These are phyloP conservation scores for Xylaria palmicola DNA, from an alignment of 495 filamentous ascomycete species.

Conservation along the genomic window DNA sequence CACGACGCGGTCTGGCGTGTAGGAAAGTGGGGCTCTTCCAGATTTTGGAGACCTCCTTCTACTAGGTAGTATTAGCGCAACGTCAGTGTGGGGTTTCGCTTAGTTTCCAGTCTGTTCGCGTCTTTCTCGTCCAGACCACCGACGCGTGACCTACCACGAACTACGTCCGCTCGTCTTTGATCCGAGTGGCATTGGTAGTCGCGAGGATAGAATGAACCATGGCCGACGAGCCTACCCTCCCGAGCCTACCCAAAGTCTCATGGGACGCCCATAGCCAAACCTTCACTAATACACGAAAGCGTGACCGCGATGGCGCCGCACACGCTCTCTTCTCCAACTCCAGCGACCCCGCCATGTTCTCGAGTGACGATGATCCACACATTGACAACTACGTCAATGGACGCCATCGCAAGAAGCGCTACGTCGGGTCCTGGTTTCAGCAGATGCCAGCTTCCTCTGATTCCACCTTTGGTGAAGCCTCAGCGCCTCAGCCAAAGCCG, in stretches of 20 bases:
- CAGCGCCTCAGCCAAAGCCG: conserved; percentile 28
- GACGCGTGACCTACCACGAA: not conserved
- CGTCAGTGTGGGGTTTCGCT: conserved; percentile 8
- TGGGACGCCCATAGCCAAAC: conserved; percentile 32
- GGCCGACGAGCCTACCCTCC: conserved; percentile 48
- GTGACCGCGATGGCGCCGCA: conserved; percentile 31
- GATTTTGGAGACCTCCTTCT: not conserved
- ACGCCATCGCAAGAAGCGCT: conserved; percentile 59
- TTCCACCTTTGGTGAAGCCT: conserved; percentile 39
- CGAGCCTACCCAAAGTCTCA: conserved; percentile 36
- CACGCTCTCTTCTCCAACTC: conserved; percentile 43
- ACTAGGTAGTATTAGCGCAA: conserved; percentile 2
- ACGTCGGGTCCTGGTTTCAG: conserved; percentile 70
- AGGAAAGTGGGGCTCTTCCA: not conserved
- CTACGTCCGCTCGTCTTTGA: not conserved
- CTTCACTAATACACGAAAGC: conserved; percentile 42
- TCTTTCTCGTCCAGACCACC: not conserved
- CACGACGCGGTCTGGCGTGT: too few species aligned
- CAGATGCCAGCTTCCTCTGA: conserved; percentile 50
- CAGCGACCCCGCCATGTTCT: conserved; percentile 75
- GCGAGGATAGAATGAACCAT: conserved; percentile 21
- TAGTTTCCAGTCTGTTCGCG: not conserved
- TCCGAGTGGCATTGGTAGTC: not conserved
- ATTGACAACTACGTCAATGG: conserved; percentile 66
- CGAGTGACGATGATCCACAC: conserved; percentile 72